Base-by-base conservation (phyloP, 2,329 filamentous ascomycete genomes). In the Aspergillus transmontanensis region DNA sequence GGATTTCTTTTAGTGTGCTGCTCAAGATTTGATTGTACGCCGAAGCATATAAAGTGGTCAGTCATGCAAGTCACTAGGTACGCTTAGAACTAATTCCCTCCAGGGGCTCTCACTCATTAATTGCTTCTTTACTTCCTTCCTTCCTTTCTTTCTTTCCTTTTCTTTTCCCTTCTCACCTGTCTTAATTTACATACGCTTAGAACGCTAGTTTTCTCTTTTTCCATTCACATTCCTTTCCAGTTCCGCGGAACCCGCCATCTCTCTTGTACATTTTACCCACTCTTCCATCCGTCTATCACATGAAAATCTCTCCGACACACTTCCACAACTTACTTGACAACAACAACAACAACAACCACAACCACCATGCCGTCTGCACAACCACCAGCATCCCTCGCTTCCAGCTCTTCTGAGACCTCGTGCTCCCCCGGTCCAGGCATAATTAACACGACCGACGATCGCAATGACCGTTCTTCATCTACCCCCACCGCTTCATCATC, bases 401-500 rank as follows among this genome's bases (percentile, higher is more conserved):
- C 69, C 55, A 74, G 66, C 64, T 73, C 68, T 21, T 70, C 70
- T 46, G 69, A 71, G 58, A 63, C 67, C 14, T 69, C 66, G 19
- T 71, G 68, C 57, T 72, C 71, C 23, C 70, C 69, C 36, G 34
- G 66, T 28, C 36, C 69, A 32, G 62, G 60, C 53, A 58, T 62
- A 58, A 69, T 64, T 41, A 75, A 71, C 65, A 72, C 72, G 45
- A 50, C 66, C 50, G 73, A 76, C 54, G 71, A 74, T 57, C 68
- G 69, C 7, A 66, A 76, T 61, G 72, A 75, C 58, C 72, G 73
- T 58, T 76, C 74, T 10, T 75, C 74, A 46, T 75, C 74, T 28
- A 77, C 74, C 14, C 73, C 74, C 32, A 73, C 74, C 26, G 69
- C 59, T 53, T 62, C 66, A n/a, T 70, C 72, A 53, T 72, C 73